phyloP scores from a whole-genome alignment of 805 yeast genomes.

The Candida fluviatilis region DNA sequence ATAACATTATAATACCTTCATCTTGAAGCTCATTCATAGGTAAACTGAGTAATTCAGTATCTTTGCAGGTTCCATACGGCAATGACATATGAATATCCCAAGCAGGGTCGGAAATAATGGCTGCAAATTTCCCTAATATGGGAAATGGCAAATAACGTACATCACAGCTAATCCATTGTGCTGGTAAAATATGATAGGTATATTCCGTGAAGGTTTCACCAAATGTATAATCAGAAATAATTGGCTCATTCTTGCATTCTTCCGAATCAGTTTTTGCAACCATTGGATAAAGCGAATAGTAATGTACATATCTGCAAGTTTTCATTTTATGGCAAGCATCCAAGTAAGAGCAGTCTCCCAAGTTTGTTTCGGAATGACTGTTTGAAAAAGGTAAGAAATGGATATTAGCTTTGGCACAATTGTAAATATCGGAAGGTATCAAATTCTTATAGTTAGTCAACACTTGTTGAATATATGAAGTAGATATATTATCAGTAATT shows the following conservation, averaged over 20 bases:
- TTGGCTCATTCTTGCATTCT: background rate
- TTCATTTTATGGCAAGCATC: constrained; percentile 90
- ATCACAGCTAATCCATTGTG: constrained; percentile 90
- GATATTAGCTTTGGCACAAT: constrained; percentile 20
- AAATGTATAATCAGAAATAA: constrained; percentile 39
- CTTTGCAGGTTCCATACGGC: constrained; percentile 76
- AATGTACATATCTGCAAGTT: constrained; percentile 79
- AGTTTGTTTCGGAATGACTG: constrained; percentile 57
- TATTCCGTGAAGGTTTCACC: constrained; percentile 43
- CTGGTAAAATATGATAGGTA: constrained; percentile 38
- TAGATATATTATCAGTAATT: constrained; percentile 7
- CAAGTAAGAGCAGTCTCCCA: constrained; percentile 91
- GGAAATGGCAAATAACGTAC: constrained; percentile 67
- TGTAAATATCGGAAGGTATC: constrained; percentile 15
- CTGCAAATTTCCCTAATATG: constrained; percentile 73
- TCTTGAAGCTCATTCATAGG: constrained; percentile 69
- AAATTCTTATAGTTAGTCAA: constrained; percentile 12
- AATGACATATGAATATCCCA: constrained; percentile 94
- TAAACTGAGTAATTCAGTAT: constrained; percentile 63
- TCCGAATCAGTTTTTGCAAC: background rate
- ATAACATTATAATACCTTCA: constrained; percentile 77
- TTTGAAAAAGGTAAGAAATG: constrained; percentile 28
- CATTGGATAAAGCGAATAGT: constrained; percentile 48
- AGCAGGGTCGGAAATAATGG: constrained; percentile 88
- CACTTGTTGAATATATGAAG: constrained; percentile 10